Conservation (phyloP, 371 early-diverging fungal species). For the Mortierella sp. region DNA sequence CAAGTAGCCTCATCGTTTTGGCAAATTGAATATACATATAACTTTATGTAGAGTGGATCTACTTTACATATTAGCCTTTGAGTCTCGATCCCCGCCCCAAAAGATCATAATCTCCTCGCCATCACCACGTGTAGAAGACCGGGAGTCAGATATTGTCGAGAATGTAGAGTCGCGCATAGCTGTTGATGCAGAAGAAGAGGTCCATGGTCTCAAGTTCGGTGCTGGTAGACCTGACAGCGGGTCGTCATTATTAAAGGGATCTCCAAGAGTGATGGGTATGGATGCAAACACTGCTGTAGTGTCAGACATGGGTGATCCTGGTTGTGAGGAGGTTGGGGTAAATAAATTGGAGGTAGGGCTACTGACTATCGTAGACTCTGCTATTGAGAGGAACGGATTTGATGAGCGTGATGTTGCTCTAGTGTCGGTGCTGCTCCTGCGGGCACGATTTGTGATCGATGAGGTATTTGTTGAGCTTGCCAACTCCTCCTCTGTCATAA, state of each 20-base stretch:
- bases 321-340: neutral
- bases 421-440: neutral
- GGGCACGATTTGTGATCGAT: constrained; percentile 6
- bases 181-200: constrained; percentile 13
- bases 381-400: constrained; percentile 41
- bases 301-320: constrained; percentile 19
- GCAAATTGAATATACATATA: no score
- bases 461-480: neutral
- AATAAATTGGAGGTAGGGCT: neutral
- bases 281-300: constrained; percentile 27
- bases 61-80: neutral
- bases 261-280: constrained; percentile 30
- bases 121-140: constrained; percentile 50
- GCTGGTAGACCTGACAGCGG: constrained; percentile 22
- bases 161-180: constrained; percentile 48
- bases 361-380: constrained; percentile 18
- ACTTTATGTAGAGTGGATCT: no score
- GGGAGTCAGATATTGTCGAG: constrained; percentile 47
- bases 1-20: no score
- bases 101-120: constrained; percentile 58
- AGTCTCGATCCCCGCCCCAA: constrained; percentile 40
- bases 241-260: constrained; percentile 10
- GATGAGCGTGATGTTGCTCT: constrained; percentile 15
- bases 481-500: constrained; percentile 32
- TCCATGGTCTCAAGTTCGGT: constrained; percentile 41